Percentiles rank a stretch among this genome's conserved stretches.
Evolutionary conservation across 495 filamentous ascomycete species (phyloP).

Genomic region (Hypomontagnella submonticulosa): DNA sequence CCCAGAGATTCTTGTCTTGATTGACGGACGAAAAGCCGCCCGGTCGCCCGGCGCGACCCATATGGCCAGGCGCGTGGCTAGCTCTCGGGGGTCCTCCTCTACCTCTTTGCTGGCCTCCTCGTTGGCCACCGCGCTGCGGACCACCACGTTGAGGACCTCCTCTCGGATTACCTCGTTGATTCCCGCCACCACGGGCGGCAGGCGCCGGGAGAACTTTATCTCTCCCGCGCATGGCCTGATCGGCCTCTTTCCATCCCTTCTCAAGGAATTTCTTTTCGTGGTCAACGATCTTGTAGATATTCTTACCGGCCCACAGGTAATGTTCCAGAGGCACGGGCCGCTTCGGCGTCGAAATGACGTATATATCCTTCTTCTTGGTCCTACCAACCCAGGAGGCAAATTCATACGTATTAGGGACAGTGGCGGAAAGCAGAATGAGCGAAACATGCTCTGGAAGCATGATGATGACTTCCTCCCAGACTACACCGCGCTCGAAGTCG

Average conservation of each 20-base stretch:
- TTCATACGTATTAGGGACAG: constrained; percentile 96
- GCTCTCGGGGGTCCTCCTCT: constrained; percentile 68
- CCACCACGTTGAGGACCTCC: constrained; percentile 60
- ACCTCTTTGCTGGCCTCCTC: constrained; percentile 71
- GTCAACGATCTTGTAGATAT: constrained; percentile 93
- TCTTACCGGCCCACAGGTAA: constrained; percentile 92
- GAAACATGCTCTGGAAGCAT: constrained; percentile 98
- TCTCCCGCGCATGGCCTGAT: constrained; percentile 80
- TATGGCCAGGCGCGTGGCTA: constrained; percentile 75
- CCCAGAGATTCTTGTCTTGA: constrained; percentile 97
- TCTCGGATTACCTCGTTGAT: constrained; percentile 67
- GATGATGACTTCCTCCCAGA: constrained; percentile 99
- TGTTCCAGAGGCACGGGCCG: constrained; percentile 95
- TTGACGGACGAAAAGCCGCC: constrained; percentile 85
- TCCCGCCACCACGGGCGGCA: constrained; percentile 59
- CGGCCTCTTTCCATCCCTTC: constrained; percentile 93
- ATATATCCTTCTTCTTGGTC: constrained; percentile 98
- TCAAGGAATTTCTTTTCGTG: constrained; percentile 90
- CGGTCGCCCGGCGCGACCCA: constrained; percentile 85
- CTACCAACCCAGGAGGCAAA: constrained; percentile 98
- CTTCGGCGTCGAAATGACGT: constrained; percentile 97
- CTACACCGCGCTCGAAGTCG: constrained; percentile 94
- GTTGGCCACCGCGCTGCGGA: constrained; percentile 62
- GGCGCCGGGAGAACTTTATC: constrained; percentile 72
- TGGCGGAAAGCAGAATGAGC: constrained; percentile 92